Evolutionary conservation across 176 grass and related monocot species (phyloP).

Genomic region (Luzula sylvatica): DNA sequence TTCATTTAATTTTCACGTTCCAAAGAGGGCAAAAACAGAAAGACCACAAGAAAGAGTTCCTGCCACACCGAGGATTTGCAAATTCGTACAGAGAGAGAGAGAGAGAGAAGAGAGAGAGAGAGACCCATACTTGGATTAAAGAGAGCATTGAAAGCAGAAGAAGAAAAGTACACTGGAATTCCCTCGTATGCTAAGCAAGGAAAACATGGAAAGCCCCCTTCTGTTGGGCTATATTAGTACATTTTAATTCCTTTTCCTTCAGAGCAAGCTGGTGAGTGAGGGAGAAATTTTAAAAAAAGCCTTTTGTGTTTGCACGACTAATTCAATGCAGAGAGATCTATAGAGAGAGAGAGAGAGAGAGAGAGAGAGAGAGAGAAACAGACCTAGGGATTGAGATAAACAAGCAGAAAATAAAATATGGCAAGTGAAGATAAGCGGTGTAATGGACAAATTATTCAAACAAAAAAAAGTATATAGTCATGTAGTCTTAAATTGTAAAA

Average conservation of each 20-base stretch:
- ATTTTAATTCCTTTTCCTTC: too few relatives aligned
- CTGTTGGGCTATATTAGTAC: constrained; percentile 12
- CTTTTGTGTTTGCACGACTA: too few relatives aligned
- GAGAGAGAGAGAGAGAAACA: constrained; percentile 11
- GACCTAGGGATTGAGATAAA: constrained; percentile 20
- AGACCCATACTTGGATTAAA: constrained; percentile 3
- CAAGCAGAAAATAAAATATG: too few relatives aligned
- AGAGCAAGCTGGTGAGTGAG: too few relatives aligned
- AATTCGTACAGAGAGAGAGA: background rate
- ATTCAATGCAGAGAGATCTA: too few relatives aligned
- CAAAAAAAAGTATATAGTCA: background rate
- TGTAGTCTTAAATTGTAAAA: too few relatives aligned
- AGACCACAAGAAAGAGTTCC: constrained; percentile 10
- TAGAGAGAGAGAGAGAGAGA: constrained; percentile 2
- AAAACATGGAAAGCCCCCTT: constrained; percentile 17
- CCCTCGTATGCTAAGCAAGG: constrained; percentile 27
- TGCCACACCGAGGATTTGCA: background rate
- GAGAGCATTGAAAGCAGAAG: constrained; percentile 12
- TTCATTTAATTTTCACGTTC: constrained; percentile 2
- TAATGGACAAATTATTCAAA: constrained; percentile 9
- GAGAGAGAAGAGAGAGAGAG: background rate
- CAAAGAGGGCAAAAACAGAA: constrained; percentile 6
- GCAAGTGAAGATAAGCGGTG: too few relatives aligned
- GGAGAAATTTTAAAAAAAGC: too few relatives aligned
- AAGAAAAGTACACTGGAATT: constrained; percentile 25